Evolutionary conservation across 805 yeast species (phyloP).

Genomic region (Myxozyma geophila): DNA sequence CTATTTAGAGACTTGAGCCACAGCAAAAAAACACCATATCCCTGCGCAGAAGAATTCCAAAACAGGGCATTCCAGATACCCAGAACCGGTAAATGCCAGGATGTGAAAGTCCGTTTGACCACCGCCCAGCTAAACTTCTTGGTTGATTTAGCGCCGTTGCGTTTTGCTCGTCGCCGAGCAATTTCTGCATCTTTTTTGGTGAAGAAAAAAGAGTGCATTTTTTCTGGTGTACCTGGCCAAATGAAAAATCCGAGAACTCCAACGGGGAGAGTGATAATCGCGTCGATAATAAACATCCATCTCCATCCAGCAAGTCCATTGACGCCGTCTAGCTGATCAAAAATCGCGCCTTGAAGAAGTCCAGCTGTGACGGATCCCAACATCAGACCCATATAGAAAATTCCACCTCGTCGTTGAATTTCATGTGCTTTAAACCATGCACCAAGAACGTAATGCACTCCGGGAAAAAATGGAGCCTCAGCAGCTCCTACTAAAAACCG

Average conservation of each 20-base stretch:
- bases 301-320: slow-evolving; percentile 67
- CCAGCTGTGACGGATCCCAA: slow-evolving; percentile 67
- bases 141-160: slow-evolving; percentile 44
- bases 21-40: slow-evolving; percentile 61
- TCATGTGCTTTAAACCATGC: slow-evolving; percentile 62
- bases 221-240: slow-evolving; percentile 70
- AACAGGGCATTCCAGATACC: slow-evolving; percentile 48
- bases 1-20: slow-evolving; percentile 61
- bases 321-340: slow-evolving; percentile 53
- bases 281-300: slow-evolving; percentile 75
- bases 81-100: slow-evolving; percentile 52
- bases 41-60: slow-evolving; percentile 45
- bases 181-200: slow-evolving; percentile 62
- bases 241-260: slow-evolving; percentile 60
- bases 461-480: slow-evolving; percentile 59
- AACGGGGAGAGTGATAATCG: slow-evolving; percentile 60
- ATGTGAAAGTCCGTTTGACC: slow-evolving; percentile 52
- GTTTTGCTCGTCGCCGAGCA: slow-evolving; percentile 52
- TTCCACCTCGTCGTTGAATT: slow-evolving; percentile 63
- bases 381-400: slow-evolving; percentile 65
- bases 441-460: slow-evolving; percentile 63
- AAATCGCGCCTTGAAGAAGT: slow-evolving; percentile 62
- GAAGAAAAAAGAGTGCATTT: slow-evolving; percentile 57
- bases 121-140: slow-evolving; percentile 44
- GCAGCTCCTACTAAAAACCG: slow-evolving; percentile 71